Conservation (phyloP, 73 alveolate species). For the Symbiodinium pilosum region DNA sequence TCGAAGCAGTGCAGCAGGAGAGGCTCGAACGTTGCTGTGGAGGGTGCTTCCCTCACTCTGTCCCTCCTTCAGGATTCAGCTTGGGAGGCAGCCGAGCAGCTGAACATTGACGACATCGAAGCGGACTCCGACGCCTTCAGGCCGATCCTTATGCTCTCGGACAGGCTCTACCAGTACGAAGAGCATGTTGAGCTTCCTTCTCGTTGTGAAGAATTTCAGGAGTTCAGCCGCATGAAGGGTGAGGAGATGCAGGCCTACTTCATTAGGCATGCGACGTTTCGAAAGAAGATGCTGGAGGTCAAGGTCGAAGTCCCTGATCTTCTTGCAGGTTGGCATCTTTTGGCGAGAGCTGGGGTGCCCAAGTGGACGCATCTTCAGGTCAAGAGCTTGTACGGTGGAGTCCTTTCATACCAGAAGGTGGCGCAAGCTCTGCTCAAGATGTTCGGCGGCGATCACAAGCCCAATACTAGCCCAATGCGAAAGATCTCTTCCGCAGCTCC, state of each 20-base stretch:
- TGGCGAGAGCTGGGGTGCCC: neutral
- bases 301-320: neutral
- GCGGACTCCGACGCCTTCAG: neutral
- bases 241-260: constrained; percentile 20
- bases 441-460: constrained; percentile 36
- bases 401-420: neutral
- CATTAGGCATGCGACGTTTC: neutral
- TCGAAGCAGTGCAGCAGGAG: neutral
- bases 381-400: constrained; percentile 19
- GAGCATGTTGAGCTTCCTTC: neutral
- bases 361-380: constrained; percentile 36
- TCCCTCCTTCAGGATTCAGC: neutral
- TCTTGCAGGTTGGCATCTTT: neutral
- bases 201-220: constrained; percentile 16
- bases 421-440: constrained; percentile 20
- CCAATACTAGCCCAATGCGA: constrained; percentile 10
- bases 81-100: constrained; percentile 12
- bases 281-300: neutral
- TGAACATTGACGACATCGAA: neutral
- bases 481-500: neutral
- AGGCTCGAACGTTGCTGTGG: neutral
- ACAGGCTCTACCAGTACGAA: neutral
- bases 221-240: neutral
- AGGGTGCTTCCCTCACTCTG: constrained; percentile 4
- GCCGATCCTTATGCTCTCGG: neutral